Evolutionary conservation across 1,284 basidiomycete species (phyloP).

Genomic region (Sporisorium reilianum): DNA sequence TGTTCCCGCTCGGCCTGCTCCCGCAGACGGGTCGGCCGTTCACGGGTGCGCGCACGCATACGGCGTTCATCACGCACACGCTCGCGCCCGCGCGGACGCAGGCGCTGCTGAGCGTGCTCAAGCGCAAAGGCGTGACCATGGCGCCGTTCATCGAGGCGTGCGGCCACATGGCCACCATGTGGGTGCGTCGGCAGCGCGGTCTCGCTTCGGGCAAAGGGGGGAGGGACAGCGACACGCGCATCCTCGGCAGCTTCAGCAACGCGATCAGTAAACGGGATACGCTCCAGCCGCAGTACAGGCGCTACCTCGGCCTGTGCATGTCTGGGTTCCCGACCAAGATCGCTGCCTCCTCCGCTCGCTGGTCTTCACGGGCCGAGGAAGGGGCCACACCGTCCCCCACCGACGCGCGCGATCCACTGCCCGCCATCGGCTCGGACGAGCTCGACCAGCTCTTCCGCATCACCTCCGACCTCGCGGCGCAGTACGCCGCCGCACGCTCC

Average conservation of each 20-base stretch:
- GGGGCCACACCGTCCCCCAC: conserved; percentile 2
- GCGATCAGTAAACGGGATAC: conserved; percentile 37
- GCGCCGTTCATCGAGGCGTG: conserved; percentile 42
- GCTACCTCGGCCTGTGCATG: conserved; percentile 41
- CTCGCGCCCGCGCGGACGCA: conserved; percentile 8
- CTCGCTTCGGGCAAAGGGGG: conserved; percentile 4
- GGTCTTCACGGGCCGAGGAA: not conserved
- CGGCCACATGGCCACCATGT: conserved; percentile 30
- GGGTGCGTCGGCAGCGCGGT: conserved; percentile 26
- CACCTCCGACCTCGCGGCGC: not conserved
- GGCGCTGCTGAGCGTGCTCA: conserved; percentile 13
- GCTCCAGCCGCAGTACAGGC: conserved; percentile 11
- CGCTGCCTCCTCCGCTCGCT: conserved; percentile 9
- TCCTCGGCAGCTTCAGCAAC: conserved; percentile 37
- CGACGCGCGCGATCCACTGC: conserved; percentile 8
- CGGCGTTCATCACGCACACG: conserved; percentile 3
- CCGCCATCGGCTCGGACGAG: not conserved
- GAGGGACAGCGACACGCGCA: conserved; percentile 12
- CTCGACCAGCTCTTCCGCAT: conserved; percentile 10
- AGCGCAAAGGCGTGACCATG: conserved; percentile 20
- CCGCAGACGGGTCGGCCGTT: conserved; percentile 25
- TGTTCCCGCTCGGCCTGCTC: conserved; percentile 42
- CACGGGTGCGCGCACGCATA: conserved; percentile 14
- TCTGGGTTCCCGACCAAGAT: conserved; percentile 34
- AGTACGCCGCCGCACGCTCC: conserved; percentile 20